Percentiles rank a stretch among this genome's conserved stretches.
Evolutionary conservation across 805 yeast species (phyloP).

Genomic region (Saturnispora halmiae): DNA sequence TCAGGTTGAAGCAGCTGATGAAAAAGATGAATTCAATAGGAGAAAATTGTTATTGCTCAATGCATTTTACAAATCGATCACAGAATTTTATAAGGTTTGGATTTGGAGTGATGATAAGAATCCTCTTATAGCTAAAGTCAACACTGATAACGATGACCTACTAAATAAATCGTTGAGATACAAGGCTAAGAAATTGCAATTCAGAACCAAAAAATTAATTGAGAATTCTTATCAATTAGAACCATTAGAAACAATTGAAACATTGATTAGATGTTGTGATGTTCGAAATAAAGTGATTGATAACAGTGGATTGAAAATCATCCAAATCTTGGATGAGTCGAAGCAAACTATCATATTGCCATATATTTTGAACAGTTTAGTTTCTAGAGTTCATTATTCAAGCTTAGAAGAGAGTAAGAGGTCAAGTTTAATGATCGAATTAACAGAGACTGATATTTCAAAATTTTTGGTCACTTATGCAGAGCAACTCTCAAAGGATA

Average conservation of each 20-base stretch:
- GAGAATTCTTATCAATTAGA: slow-evolving; percentile 60
- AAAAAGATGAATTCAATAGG: slow-evolving; percentile 40
- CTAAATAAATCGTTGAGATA: slow-evolving; percentile 31
- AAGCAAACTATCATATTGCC: slow-evolving; percentile 70
- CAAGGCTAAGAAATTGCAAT: slow-evolving; percentile 54
- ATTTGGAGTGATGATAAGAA: slow-evolving; percentile 13
- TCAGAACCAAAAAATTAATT: slow-evolving; percentile 54
- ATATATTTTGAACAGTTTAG: slow-evolving; percentile 47
- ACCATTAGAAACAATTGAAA: slow-evolving; percentile 63
- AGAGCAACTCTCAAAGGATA: slow-evolving; percentile 38
- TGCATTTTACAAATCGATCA: slow-evolving; percentile 53
- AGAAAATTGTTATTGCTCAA: slow-evolving; percentile 49
- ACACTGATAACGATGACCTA: not conserved
- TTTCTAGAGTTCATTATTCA: slow-evolving; percentile 35
- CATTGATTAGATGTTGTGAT: slow-evolving; percentile 36
- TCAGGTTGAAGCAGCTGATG: slow-evolving; percentile 55
- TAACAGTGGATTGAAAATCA: slow-evolving; percentile 32
- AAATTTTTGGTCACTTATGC: slow-evolving; percentile 54
- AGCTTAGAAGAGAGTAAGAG: slow-evolving; percentile 23
- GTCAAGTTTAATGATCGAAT: slow-evolving; percentile 40
- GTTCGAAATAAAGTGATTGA: slow-evolving; percentile 19
- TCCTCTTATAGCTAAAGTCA: not conserved
- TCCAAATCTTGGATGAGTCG: slow-evolving; percentile 81
- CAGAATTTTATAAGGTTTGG: slow-evolving; percentile 59
- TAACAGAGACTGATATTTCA: slow-evolving; percentile 38